Evolutionary conservation across 306 rosid genomes (phyloP), one percentile per base, ranked within the genome.

Genomic region (Echinosophora koreensis): DNA sequence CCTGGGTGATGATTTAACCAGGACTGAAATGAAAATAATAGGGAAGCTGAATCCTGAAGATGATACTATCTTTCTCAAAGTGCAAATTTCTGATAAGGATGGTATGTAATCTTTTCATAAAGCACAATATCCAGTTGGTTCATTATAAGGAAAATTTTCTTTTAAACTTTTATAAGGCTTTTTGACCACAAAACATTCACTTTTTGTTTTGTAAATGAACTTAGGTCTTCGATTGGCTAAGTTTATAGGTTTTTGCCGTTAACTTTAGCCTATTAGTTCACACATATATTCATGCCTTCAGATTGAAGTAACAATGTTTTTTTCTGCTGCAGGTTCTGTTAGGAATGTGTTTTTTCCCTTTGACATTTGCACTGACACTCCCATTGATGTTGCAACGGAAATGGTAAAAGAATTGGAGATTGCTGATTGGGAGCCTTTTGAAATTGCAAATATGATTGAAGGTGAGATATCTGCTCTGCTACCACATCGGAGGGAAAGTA

Each of bases 341-440:
- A 83, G 94, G 82, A 91, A 94, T 78, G 88, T 94, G 80, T 94
- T 58, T 81, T 94, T 94, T 70, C 98, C 97, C 34, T 94, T 91
- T 66, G 97, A 94, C 63, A 90, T 88, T 77, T 63, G 87, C 34
- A 86, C 46, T 10, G 98, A 94, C 66, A 94, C 97, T 4, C 86
- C 97, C 6, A 63, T 83, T 28, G 92, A 88, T 82, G 98, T 94
- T 72, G 98, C 96, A 11, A 86, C 66, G 54, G 98, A 94, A 83
- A 94, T 94, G 98, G 97, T 94, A 80, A 94, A 86, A 80, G 98
- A 94, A 82, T 83, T 94, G 86, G 98, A 91, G 79, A 91, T 94
- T 47, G 61, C 66, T 35, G 96, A 88, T 83, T 88, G 94, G 98
- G 97, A 87, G 68, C 98, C 98, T 30, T 90, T 44, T 59, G 98